Base-by-base conservation (phyloP, 2,329 filamentous ascomycete species). In the Talaromyces sp. region DNA sequence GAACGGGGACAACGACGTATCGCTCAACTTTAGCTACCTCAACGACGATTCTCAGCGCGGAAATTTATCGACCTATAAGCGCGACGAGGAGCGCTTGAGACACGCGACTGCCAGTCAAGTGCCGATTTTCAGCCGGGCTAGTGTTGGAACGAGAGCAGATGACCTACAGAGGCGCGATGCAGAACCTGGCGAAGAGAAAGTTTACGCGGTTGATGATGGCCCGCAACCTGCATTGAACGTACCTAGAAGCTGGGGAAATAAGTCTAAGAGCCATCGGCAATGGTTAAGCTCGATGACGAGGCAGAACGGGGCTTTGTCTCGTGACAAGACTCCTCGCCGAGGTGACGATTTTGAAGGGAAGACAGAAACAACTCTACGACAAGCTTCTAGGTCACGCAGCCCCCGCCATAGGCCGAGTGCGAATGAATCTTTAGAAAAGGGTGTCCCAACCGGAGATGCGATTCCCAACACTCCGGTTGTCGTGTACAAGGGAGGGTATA, bases 51-150 rank as follows among this genome's bases (percentile, higher is more conserved):
- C 71, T 19, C 64, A 72, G 5, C 74, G 70, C 53, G 73, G 69
- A 32, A 73, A 68, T 35, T 62, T 71, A 21, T 66, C 69, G 21
- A 72, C 77, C 35, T 72, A 74, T 57, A 67, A 70, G 27, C 65
- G 69, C 55, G 76, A 79, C 57, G 73, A 74, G 62, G 68, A 70
- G 63, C 73, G 76, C 35, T 66, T 79, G 29, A 69, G 69, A 64
- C 71, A 72, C 26, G 75, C 71, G 21, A 76, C 74, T 8, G 66
- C 70, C 31, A 74, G 68, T 63, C 70, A 70, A 26, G 74, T 74
- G 2, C 75, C 76, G 2, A 70, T 77, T 24, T 72, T 79, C 61
- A 73, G 75, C 56, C 76, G 70, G 63, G 74, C 72, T 29, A 72
- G 68, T 41, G 67, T 67, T n/a, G 72, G 71, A 4, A 62, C 59